Evolutionary conservation across 805 yeast species (phyloP), one percentile per base, ranked within the genome.

Genomic region (Zygoascus ofunaensis): DNA sequence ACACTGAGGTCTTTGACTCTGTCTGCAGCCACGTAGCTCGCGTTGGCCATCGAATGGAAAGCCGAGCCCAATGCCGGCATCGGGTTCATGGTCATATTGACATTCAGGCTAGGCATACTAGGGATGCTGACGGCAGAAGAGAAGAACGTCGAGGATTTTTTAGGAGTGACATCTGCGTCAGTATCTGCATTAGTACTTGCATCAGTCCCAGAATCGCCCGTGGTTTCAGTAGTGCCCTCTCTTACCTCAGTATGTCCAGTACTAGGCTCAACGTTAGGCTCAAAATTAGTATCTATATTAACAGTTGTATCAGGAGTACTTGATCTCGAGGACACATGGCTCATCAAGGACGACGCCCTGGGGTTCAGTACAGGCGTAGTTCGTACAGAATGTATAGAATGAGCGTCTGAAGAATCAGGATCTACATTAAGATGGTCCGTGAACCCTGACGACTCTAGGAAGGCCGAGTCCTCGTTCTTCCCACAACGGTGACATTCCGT

Each of bases 401-500:
- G n/a, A n/a, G n/a, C n/a, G n/a, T n/a, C n/a, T n/a, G n/a, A n/a
- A n/a, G n/a, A n/a, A 19, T 14, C 21, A n/a, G 22, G n/a, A 17
- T 19, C 5, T 19, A 35, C 42, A 20, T 44, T 46, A 33, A 52
- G 38, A 32, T 54, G 57, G 19, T 51, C 49, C 5, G 51, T 52
- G 40, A 50, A 53, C 19, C 41, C 41, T 15, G 52, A 44, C 3
- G 43, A 38, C 26, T 55, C 55, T 10, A 45, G 22, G 28, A 44
- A 55, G 5, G 52, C 49, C 14, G 48, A 37, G 34, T 47, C 49
- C 32, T 48, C 48, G 15, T 43, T 33, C 5, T 22, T 19, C 8
- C 39, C 34, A 37, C 56, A 50, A 14, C 30, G 22, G n/a, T 44
- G 43, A 37, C 58, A 55, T n/a, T 52, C 57, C 8, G 21, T 33